A percentile compares a stretch with the other conserved stretches of the same genome.
These are phyloP conservation scores for Metschnikowia similis DNA, from an alignment of 805 yeast species.

Conservation along the genomic window DNA sequence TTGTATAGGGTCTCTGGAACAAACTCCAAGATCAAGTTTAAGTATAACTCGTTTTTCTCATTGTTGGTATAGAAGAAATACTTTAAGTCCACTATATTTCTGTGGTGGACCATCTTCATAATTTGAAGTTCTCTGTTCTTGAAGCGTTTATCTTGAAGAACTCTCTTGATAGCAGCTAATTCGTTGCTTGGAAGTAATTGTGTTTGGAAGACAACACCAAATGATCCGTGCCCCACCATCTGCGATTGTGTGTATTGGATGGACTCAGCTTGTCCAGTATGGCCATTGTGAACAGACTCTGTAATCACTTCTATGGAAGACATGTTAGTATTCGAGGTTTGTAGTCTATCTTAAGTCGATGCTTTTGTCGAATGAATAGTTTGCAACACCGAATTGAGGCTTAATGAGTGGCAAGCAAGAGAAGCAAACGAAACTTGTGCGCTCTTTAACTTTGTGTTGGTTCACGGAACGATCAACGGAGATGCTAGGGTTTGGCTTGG, in stretches of 20 bases:
- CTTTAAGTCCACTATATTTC: conserved; percentile 80
- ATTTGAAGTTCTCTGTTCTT: conserved; percentile 93
- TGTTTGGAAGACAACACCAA: conserved; percentile 95
- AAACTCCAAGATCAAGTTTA: conserved; percentile 85
- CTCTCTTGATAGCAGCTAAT: conserved; percentile 90
- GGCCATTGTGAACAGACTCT: conserved; percentile 70
- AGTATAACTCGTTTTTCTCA: conserved; percentile 74
- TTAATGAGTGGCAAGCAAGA: background rate
- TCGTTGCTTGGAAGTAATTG: conserved; percentile 68
- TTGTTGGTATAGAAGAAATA: conserved; percentile 77
- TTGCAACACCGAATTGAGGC: background rate
- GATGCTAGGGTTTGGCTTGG: background rate
- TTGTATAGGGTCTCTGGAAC: conserved; percentile 95
- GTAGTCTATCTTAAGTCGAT: conserved; percentile 1
- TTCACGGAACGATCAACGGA: background rate
- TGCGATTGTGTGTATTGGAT: conserved; percentile 77
- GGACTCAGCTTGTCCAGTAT: conserved; percentile 55
- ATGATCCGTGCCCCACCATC: conserved; percentile 98
- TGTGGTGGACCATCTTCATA: conserved; percentile 84
- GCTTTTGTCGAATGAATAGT: background rate
- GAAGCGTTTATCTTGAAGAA: conserved; percentile 92
- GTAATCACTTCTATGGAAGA: conserved; percentile 46
- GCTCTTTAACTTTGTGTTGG: background rate
- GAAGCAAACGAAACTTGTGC: background rate
- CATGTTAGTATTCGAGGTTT: conserved; percentile 31